Percentiles rank a stretch among this genome's conserved stretches.
These are phyloP conservation scores for Penicillium sp. DNA, from an alignment of 2,329 filamentous ascomycete species.

Conservation along the genomic window DNA sequence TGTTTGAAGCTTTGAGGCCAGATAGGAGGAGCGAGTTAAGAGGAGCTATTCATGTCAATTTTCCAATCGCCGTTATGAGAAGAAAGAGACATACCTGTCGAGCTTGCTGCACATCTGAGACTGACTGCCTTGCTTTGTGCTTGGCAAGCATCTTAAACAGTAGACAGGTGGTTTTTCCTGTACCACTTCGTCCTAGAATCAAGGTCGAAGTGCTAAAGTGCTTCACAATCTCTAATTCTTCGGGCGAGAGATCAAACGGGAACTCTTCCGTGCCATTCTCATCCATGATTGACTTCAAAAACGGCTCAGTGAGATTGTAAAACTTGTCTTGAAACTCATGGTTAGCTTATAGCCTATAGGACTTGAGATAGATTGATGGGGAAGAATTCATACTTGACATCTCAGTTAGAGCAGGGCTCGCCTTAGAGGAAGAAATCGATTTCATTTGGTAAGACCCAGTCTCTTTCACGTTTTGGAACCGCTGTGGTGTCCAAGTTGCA, in stretches of 20 bases:
- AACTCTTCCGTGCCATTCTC: constrained; percentile 25
- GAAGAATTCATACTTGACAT: constrained; percentile 14
- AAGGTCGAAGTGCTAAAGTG: constrained; percentile 26
- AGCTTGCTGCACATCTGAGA: constrained; percentile 7
- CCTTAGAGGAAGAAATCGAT: not conserved
- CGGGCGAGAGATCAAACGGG: constrained; percentile 31
- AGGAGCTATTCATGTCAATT: constrained; percentile 21
- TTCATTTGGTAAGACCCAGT: not conserved
- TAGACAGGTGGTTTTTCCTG: constrained; percentile 34
- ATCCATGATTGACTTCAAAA: constrained; percentile 22
- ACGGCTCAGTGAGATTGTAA: constrained; percentile 28
- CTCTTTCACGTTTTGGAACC: not conserved
- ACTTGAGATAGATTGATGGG: too few relatives aligned
- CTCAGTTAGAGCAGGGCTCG: constrained; percentile 9
- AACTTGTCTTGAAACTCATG: constrained; percentile 24
- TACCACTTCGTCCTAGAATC: constrained; percentile 34
- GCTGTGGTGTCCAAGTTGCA: constrained; percentile 13
- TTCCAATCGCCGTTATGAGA: not conserved
- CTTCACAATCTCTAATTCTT: constrained; percentile 28
- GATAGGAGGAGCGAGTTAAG: constrained; percentile 28
- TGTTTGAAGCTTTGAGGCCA: constrained; percentile 28
- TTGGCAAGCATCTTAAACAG: constrained; percentile 31
- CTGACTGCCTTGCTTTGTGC: constrained; percentile 17
- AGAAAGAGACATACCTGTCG: constrained; percentile 15
- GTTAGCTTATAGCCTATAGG: not conserved